These are phyloP conservation scores for Ceratorhiza oryzae-sativae DNA, from an alignment of 1,284 basidiomycete genomes.

Conservation along the genomic window DNA sequence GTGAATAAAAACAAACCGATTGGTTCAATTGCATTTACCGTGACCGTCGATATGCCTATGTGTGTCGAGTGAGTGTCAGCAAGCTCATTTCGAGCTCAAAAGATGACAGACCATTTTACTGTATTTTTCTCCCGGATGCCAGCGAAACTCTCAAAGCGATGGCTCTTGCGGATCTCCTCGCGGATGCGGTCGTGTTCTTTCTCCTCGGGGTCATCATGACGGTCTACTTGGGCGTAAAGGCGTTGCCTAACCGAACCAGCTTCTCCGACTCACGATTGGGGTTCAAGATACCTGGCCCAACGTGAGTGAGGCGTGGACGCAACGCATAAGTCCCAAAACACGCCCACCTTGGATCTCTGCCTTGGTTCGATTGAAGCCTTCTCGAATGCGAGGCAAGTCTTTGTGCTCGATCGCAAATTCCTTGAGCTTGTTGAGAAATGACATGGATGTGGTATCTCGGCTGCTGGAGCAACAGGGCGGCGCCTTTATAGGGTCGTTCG, in stretches of 20 bases:
- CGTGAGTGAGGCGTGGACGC: conserved; percentile 5
- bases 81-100: conserved; percentile 49
- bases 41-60: conserved; percentile 33
- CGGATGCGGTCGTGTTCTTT: conserved; percentile 69
- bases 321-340: conserved; percentile 2
- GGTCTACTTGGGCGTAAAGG: conserved; percentile 54
- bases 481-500: conserved; percentile 11
- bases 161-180: conserved; percentile 73
- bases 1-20: neutral
- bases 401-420: conserved; percentile 46
- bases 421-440: conserved; percentile 51
- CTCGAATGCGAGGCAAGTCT: conserved; percentile 48
- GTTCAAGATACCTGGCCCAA: conserved; percentile 47
- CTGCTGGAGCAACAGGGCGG: neutral
- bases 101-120: conserved; percentile 76
- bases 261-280: conserved; percentile 59
- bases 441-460: conserved; percentile 46
- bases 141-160: conserved; percentile 88
- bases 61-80: neutral
- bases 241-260: neutral
- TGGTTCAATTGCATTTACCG: neutral
- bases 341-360: conserved; percentile 44
- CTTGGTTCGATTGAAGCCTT: conserved; percentile 57
- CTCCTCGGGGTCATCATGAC: conserved; percentile 80
- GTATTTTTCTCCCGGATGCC: conserved; percentile 70